These are phyloP conservation scores for Rosa chinensis DNA, from an alignment of 306 rosid genomes.

Conservation along the genomic window DNA sequence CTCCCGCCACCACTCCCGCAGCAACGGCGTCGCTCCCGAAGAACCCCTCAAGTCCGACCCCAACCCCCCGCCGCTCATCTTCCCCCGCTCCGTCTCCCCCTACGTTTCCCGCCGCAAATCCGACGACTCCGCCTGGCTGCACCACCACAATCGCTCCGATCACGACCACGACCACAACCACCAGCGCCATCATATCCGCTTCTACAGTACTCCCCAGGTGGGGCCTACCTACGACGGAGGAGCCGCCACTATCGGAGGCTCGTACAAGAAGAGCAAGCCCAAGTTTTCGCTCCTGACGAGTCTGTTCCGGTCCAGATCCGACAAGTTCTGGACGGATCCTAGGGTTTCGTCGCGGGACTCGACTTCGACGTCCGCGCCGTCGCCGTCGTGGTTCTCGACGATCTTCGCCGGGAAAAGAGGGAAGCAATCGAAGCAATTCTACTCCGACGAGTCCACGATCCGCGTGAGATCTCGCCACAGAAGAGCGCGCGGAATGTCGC, in stretches of 20 bases:
- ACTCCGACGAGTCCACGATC: slow-evolving; percentile 21
- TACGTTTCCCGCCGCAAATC: slow-evolving; percentile 78
- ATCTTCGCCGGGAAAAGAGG: slow-evolving; percentile 48
- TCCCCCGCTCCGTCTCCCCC: slow-evolving; percentile 93
- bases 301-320: slow-evolving; percentile 51
- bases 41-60: slow-evolving; percentile 46
- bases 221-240: slow-evolving; percentile 45
- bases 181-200: slow-evolving; percentile 29
- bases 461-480: slow-evolving; percentile 24
- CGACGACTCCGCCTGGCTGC: slow-evolving; percentile 41
- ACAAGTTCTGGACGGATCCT: slow-evolving; percentile 39
- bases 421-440: slow-evolving; percentile 23
- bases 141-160: slow-evolving; percentile 26
- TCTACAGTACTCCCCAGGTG: slow-evolving; percentile 86
- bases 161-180: slow-evolving; percentile 10
- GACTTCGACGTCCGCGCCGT: slow-evolving; percentile 9
- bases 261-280: slow-evolving; percentile 47
- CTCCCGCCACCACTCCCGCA: slow-evolving; percentile 41
- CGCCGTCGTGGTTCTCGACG: slow-evolving; percentile 70
- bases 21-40: slow-evolving; percentile 26
- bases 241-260: slow-evolving; percentile 11
- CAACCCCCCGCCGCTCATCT: slow-evolving; percentile 36
- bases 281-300: slow-evolving; percentile 42
- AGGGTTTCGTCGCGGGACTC: slow-evolving; percentile 30
- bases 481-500: slow-evolving; percentile 91